Percentiles rank a stretch among this genome's conserved stretches.
phyloP scores from a whole-genome alignment of 169 alveolate genomes.

The Blepharisma undulans region DNA sequence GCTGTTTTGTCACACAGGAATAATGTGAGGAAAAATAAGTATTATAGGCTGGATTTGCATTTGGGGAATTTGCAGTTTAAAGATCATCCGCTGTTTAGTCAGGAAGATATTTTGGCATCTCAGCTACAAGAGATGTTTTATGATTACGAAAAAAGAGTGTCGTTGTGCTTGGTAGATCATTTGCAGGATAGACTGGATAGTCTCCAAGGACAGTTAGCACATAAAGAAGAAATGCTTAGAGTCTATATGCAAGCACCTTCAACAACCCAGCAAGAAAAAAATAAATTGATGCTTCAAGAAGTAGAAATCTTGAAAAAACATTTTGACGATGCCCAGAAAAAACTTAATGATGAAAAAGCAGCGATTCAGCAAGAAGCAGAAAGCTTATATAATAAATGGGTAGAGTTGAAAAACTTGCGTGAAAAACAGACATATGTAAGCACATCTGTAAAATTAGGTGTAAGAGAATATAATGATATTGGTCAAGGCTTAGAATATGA shows the following conservation, averaged over 20 bases:
- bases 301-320: background rate
- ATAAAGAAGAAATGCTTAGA: background rate
- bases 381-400: conserved; percentile 5
- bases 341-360: background rate
- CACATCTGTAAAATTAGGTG: conserved; percentile 28
- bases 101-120: conserved; percentile 17
- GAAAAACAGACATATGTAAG: background rate
- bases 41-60: conserved; percentile 21
- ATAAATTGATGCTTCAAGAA: background rate
- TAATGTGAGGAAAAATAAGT: conserved; percentile 33
- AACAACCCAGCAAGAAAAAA: background rate
- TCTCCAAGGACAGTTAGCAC: background rate
- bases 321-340: background rate
- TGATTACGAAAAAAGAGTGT: conserved; percentile 22
- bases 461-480: background rate
- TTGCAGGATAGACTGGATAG: background rate
- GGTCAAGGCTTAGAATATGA: conserved; percentile 34
- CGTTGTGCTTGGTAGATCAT: conserved; percentile 12
- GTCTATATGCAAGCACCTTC: background rate
- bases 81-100: conserved; percentile 24
- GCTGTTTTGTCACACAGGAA: conserved; percentile 19
- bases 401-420: background rate
- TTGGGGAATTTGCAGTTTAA: background rate
- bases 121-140: background rate
- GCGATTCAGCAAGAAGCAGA: conserved; percentile 13